These are phyloP conservation scores for Coccomyxa sp. DNA, from an alignment of 139 green algal genomes.

Conservation along the genomic window DNA sequence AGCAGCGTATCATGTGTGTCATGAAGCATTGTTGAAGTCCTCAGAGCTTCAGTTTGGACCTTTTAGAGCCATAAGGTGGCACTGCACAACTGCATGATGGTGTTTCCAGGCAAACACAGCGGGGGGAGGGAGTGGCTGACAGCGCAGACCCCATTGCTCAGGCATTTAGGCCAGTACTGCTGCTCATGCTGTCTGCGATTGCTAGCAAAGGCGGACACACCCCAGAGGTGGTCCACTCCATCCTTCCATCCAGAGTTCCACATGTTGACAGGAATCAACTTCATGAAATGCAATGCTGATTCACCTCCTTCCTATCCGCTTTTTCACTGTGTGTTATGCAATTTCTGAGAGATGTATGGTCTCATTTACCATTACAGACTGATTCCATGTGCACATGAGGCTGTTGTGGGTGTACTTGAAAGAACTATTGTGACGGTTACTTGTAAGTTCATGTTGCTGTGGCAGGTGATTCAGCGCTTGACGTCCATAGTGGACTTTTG, in stretches of 20 bases:
- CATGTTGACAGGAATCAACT: neutral
- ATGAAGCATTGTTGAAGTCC: no score
- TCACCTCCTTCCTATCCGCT: no score
- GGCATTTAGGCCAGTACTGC: constrained; percentile 34
- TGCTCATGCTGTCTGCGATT: constrained; percentile 19
- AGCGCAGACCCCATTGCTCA: constrained; percentile 11
- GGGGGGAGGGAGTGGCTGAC: constrained; percentile 9
- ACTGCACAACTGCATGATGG: neutral
- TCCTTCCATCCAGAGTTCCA: neutral
- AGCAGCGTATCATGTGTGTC: no score
- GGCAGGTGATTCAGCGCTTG: constrained; percentile 17
- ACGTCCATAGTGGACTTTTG: constrained; percentile 14
- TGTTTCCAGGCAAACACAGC: constrained; percentile 4
- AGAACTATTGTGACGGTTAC: neutral
- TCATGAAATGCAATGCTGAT: neutral
- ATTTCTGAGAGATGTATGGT: neutral
- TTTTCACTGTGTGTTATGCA: neutral
- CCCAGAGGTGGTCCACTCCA: neutral
- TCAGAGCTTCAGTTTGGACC: no score
- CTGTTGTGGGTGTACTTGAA: neutral
- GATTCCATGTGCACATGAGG: neutral
- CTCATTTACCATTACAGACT: neutral
- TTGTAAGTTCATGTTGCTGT: neutral
- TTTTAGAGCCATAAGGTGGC: neutral
- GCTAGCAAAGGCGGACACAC: neutral